Base-by-base conservation (phyloP, 169 alveolate species). In the Eimeria nieschulzi region DNA sequence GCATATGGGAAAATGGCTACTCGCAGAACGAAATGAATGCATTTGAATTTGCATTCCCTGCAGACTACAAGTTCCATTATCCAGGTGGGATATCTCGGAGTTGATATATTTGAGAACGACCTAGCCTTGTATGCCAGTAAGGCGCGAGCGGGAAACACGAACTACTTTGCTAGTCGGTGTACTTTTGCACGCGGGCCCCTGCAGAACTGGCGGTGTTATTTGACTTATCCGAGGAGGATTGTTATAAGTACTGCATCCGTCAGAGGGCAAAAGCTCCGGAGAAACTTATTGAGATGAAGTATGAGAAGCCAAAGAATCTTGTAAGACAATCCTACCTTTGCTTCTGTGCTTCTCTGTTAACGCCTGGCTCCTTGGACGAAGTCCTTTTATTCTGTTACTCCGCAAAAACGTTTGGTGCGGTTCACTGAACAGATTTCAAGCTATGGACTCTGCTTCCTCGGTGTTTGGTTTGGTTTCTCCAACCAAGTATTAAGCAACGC, bases 401-500 rank as follows among this genome's bases (percentile, higher is more conserved):
- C 9, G 64, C 13, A 8, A 17, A 25, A n/a, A 25, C 7, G 64
- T 70, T 76, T 54, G 86, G 23, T 51, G 78, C 54, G 33, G 61
- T 12, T 17, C 59, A 25, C 66, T 82, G 66, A 17, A 10, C 92
- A 92, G 94, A 79, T 96, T 53, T 95, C 97, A 66, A 95, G 97
- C 55, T 96, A 96, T 55, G 98, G 98, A 23, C 94, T 96, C 71
- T 94, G 96, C 79, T 96, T 96, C 93, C 96, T 96, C 9, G 97
- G 97, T 21, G 95, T 96, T 68, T 96, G 97, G 96, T 96, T 96
- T 84, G 98, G 97, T 0, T 83, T 96, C 84, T 94, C 96, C 33
- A 96, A 96, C 94, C 94, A 96, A 15, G 97, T 96, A 8, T 91
- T 96, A 91, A 95, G 97, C 88, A 96, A 96, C 90, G 97, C 97